Evolutionary conservation across 2,329 filamentous ascomycete genomes (phyloP), one percentile per base, ranked within the genome.

Genomic region (Helicocarpus griseus): DNA sequence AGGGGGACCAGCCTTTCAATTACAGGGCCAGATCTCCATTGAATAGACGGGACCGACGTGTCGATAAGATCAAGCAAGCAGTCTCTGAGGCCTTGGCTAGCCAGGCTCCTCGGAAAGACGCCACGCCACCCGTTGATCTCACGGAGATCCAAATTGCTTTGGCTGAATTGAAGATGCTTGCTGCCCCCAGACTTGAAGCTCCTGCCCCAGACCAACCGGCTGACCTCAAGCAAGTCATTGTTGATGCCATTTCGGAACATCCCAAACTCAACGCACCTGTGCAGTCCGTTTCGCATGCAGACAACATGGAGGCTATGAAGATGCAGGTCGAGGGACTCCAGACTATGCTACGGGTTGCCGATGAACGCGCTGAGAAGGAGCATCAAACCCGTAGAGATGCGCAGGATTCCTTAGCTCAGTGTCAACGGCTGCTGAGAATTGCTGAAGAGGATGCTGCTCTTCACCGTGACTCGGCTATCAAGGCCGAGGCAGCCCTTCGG

Each of bases 21-120:
- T 77, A 81, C 64, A 83, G 87, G 48, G 86, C 86, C 5, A 77
- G 83, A 59, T 96, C 90, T 59, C 88, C 89, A 17, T 79, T 81
- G 52, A 63, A 64, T 29, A 65, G 64, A 55, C 80, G 84, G 55
- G 89, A 95, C 63, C 83, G 84, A 60, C 88, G 82, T 60, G 69
- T 90, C 60, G 89, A 96, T 53, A 89, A 91, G 65, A 88, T 98
- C 57, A 75, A 84, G 50, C 73, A 75, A 22, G 80, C 74, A 26
- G 70, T 90, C 29, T 67, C 87, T 17, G 81, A 87, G 60, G 85
- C 84, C 4, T 70, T 95, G 29, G 69, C 73, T 48, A 65, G 72
- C 50, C 73, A 76, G 11, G 60, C 60, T 45, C 58, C 63, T n/a
- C 60, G 61, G 9, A 54, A 52, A 31, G 54, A 54, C 31, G 48